These are phyloP conservation scores for Citrullus amarus DNA, from an alignment of 306 rosid genomes.

Conservation along the genomic window DNA sequence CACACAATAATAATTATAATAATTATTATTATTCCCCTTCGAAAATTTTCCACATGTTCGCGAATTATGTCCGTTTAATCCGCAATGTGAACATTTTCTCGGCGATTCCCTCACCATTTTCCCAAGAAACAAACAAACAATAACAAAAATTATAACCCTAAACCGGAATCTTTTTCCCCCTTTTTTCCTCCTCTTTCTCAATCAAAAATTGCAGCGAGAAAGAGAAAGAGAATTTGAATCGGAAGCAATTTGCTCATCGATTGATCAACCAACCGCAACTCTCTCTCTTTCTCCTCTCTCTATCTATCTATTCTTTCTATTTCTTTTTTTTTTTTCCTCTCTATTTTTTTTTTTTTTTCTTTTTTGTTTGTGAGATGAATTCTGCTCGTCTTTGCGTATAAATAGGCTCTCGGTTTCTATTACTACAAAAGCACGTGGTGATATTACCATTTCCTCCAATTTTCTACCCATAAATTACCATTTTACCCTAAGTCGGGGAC, in stretches of 20 bases:
- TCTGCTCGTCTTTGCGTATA: neutral
- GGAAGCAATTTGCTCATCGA: slow-evolving; percentile 1
- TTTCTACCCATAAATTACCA: neutral
- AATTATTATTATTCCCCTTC: neutral
- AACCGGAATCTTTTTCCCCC: neutral
- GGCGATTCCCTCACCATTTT: slow-evolving; percentile 24
- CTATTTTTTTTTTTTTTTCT: neutral
- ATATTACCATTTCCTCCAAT: neutral
- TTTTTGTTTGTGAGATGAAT: neutral
- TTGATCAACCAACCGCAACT: neutral
- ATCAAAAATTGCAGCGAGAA: neutral
- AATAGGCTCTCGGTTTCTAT: neutral
- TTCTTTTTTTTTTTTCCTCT: neutral
- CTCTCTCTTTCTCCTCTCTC: neutral
- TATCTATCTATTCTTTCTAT: neutral
- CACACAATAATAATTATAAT: slow-evolving; percentile 4
- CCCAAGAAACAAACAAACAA: neutral
- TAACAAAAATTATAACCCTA: neutral
- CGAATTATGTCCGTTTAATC: slow-evolving; percentile 27
- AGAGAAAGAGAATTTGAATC: slow-evolving; percentile 6
- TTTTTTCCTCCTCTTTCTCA: neutral
- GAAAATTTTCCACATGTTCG: slow-evolving; percentile 18
- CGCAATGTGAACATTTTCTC: slow-evolving; percentile 35
- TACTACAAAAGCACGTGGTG: neutral
- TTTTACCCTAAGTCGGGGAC: neutral